These are phyloP conservation scores for Candida boleticola DNA, from an alignment of 805 yeast genomes.

Conservation along the genomic window DNA sequence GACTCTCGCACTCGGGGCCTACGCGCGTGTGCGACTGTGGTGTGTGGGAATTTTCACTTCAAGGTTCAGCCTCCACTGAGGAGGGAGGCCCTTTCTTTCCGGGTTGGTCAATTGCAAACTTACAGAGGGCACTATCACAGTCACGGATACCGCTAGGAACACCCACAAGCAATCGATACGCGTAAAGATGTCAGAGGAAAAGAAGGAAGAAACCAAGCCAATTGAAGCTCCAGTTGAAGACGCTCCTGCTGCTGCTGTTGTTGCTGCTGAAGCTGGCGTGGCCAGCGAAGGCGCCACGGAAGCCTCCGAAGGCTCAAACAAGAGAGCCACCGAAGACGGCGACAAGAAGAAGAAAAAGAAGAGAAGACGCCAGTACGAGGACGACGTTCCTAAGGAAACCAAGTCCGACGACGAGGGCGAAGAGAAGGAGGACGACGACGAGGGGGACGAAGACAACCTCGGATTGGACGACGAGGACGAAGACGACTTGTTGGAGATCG, in stretches of 20 bases:
- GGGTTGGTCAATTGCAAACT: too few relatives aligned
- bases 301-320: conserved; percentile 8
- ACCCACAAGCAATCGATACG: too few relatives aligned
- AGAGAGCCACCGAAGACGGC: conserved; percentile 13
- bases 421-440: conserved; percentile 47
- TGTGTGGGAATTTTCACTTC: too few relatives aligned
- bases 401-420: conserved; percentile 43
- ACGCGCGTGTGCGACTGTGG: background rate
- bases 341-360: conserved; percentile 43
- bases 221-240: conserved; percentile 8
- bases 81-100: too few relatives aligned
- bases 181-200: conserved; percentile 4
- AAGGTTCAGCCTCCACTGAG: too few relatives aligned
- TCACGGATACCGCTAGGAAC: too few relatives aligned
- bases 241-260: conserved; percentile 15
- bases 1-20: background rate
- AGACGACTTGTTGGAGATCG: conserved; percentile 78
- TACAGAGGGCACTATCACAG: too few relatives aligned
- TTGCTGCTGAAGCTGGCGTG: conserved; percentile 8
- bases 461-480: conserved; percentile 69
- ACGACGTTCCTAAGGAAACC: conserved; percentile 51
- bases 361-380: conserved; percentile 58
- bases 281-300: conserved; percentile 4
- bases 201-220: conserved; percentile 4
- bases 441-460: conserved; percentile 49